Conservation (phyloP, 1,284 basidiomycete genomes). For the Marasmius tenuissimus region DNA sequence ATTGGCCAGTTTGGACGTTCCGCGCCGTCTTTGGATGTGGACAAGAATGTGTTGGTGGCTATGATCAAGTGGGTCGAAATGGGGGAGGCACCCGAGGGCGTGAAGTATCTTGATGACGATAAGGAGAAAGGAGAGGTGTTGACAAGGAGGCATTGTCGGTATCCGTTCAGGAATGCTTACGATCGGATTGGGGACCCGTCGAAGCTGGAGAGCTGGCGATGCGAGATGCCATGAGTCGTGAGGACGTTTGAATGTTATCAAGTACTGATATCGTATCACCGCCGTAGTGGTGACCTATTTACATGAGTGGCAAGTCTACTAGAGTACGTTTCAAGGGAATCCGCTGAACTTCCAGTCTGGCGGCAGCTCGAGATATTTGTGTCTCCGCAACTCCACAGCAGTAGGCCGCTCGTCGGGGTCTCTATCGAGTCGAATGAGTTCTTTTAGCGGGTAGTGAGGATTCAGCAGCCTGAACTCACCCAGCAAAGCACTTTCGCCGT, state of each 20-base stretch:
- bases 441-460: constrained; percentile 1
- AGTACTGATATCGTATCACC: too few relatives aligned
- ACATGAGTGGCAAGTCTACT: too few relatives aligned
- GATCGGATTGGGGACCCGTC: constrained; percentile 10
- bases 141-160: constrained; percentile 15
- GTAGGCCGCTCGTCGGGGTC: constrained; percentile 86
- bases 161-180: constrained; percentile 15
- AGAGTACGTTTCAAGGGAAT: constrained; percentile 26
- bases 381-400: constrained; percentile 80
- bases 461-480: constrained; percentile 48
- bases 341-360: constrained; percentile 77
- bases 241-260: too few relatives aligned
- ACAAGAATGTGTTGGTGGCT: constrained; percentile 14
- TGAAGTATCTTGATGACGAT: constrained; percentile 11
- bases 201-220: constrained; percentile 9
- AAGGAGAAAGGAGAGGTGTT: constrained; percentile 6
- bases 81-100: constrained; percentile 15
- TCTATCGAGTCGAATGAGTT: constrained; percentile 35
- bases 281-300: too few relatives aligned
- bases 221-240: not conserved
- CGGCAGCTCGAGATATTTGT: constrained; percentile 81
- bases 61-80: constrained; percentile 18
- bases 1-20: constrained; percentile 6
- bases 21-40: constrained; percentile 2
- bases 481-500: constrained; percentile 84